Conservation (phyloP, 306 rosid genomes). For the Vigna unguiculata region DNA sequence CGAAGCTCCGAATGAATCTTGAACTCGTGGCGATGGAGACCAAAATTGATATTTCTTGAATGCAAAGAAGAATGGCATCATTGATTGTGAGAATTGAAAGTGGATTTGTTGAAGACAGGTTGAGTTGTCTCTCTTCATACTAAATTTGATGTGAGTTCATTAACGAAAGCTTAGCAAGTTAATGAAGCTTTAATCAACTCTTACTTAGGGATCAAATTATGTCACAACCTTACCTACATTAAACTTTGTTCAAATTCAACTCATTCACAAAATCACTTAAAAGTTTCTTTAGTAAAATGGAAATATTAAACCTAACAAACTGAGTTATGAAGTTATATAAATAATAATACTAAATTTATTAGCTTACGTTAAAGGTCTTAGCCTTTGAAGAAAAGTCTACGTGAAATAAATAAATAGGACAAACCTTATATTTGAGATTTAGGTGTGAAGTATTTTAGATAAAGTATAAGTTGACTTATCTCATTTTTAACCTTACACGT, state of each 20-base stretch:
- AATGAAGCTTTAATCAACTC: conserved; percentile 26
- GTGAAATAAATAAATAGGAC: neutral
- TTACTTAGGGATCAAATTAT: neutral
- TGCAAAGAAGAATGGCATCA: conserved; percentile 64
- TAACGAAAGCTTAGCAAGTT: conserved; percentile 37
- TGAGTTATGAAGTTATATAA: neutral
- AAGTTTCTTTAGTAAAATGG: neutral
- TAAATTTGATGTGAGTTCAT: conserved; percentile 45
- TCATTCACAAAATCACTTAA: neutral
- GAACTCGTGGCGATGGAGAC: conserved; percentile 47
- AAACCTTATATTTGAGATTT: neutral
- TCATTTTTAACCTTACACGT: neutral
- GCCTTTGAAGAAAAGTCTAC: neutral
- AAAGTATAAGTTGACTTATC: neutral
- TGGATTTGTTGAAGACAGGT: conserved; percentile 51
- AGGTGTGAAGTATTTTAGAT: neutral
- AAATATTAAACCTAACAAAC: neutral
- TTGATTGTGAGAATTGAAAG: conserved; percentile 56
- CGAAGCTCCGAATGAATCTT: conserved; percentile 51
- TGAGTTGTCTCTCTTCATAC: conserved; percentile 41
- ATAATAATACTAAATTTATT: neutral
- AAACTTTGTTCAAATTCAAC: neutral
- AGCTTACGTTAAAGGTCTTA: neutral
- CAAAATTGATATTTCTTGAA: conserved; percentile 60
- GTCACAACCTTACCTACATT: neutral